Evolutionary conservation across 2,329 filamentous ascomycete genomes (phyloP).

Genomic region (Botrytis galanthina): DNA sequence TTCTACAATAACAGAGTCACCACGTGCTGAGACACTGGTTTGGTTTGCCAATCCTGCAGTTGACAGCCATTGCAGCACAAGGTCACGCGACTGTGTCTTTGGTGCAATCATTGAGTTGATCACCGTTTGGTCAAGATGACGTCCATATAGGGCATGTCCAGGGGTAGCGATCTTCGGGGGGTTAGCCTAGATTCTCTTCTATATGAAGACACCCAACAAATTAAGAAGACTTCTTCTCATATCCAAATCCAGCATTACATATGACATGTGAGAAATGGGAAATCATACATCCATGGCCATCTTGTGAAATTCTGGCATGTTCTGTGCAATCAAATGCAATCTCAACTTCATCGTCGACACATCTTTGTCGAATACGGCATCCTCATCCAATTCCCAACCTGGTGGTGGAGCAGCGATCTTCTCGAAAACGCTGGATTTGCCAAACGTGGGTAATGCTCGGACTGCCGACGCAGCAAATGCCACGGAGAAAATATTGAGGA

Average conservation of each 20-base stretch:
- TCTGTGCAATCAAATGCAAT: slow-evolving; percentile 34
- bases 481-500: slow-evolving; percentile 18
- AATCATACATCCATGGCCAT: slow-evolving; percentile 34
- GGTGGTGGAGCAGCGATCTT: slow-evolving; percentile 29
- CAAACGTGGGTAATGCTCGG: slow-evolving; percentile 15
- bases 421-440: slow-evolving; percentile 31
- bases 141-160: slow-evolving; percentile 52
- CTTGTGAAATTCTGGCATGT: slow-evolving; percentile 36
- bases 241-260: not conserved
- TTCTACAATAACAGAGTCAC: slow-evolving; percentile 49
- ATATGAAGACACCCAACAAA: not conserved
- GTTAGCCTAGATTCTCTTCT: slow-evolving; percentile 13
- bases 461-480: slow-evolving; percentile 17
- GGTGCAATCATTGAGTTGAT: slow-evolving; percentile 55
- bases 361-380: slow-evolving; percentile 31
- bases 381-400: slow-evolving; percentile 32
- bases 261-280: not conserved
- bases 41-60: slow-evolving; percentile 46
- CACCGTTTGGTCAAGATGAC: slow-evolving; percentile 50
- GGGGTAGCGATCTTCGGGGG: slow-evolving; percentile 42
- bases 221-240: not conserved
- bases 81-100: slow-evolving; percentile 49
- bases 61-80: slow-evolving; percentile 58
- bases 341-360: slow-evolving; percentile 30
- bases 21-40: slow-evolving; percentile 50